Base-by-base conservation (phyloP, 2,329 filamentous ascomycete genomes). In the Biscogniauxia mediterranea region DNA sequence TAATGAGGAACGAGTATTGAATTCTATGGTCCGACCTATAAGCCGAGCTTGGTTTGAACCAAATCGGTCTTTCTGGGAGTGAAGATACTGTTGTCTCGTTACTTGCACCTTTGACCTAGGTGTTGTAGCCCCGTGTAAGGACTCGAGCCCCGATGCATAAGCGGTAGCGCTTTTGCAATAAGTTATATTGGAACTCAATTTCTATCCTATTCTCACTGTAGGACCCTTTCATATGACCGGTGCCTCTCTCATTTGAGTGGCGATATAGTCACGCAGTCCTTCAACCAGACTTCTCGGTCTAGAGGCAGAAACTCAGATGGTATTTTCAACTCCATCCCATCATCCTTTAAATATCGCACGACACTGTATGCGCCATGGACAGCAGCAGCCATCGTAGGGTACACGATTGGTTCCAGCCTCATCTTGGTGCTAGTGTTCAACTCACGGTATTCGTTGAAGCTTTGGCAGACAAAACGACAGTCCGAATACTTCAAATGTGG, bases 401-500 rank as follows among this genome's bases (percentile, higher is more conserved):
- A 52, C 15, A 53, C 38, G 17, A 52, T 55, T 11, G 32, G 52
- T 19, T 38, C 26, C 5, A 49, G 52, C 3, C 26, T 55, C 32
- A 19, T 26, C 52, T 23, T 55, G 17, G 49, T 38, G 2, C 2
- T 57, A 11, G 9, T 17, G 42, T 55, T n/a, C 19, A 59, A 26
- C 26, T 52, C 46, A 26, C 46, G 6, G 19, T 56, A 56, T 6
- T 52, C 26, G 15, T 59, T 59, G 20, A 59, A 59, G 5, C 42
- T 59, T 13, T 55, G 42, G 15, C 46, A 59, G 23, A 59, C 9
- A 25, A 59, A 59, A n/a, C 52, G 21, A 26, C 46, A 46, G 25
- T 59, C 53, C 13, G 20, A 28, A 1, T 19, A 52, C 15, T 21
- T 25, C 28, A 55, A 11, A 20, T 28, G 52, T n/a, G 23, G 52